phyloP scores from a whole-genome alignment of 2,329 filamentous ascomycete genomes.

The Neonectria sp. region DNA sequence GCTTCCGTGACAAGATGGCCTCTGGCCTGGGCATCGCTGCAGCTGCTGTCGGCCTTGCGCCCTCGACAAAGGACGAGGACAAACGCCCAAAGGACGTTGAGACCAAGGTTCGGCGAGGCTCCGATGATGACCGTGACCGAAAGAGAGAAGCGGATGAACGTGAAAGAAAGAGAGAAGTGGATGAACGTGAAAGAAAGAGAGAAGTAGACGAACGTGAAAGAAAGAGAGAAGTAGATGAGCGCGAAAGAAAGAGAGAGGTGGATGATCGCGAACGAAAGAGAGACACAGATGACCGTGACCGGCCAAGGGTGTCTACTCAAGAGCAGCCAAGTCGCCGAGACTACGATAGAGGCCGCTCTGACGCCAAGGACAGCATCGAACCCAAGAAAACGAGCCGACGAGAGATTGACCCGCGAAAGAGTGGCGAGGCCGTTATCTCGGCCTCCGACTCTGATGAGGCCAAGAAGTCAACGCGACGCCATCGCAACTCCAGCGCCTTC shows the following conservation, averaged over 20 bases:
- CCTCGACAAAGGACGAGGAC: conserved; percentile 56
- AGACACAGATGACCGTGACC: conserved; percentile 40
- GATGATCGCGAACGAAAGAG: conserved; percentile 19
- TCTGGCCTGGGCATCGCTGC: conserved; percentile 65
- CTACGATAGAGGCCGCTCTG: conserved; percentile 35
- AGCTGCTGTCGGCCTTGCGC: conserved; percentile 62
- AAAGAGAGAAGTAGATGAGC: neutral
- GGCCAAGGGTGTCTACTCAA: conserved; percentile 31
- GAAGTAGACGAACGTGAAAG: neutral
- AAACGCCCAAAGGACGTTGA: conserved; percentile 52
- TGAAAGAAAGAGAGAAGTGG: neutral
- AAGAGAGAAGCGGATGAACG: neutral
- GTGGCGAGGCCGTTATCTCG: conserved; percentile 53
- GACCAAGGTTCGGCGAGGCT: conserved; percentile 48
- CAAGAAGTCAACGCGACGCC: conserved; percentile 56
- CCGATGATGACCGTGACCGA: conserved; percentile 49
- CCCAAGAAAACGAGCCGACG: conserved; percentile 52
- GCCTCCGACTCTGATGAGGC: conserved; percentile 60
- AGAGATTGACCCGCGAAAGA: conserved; percentile 57
- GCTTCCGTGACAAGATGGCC: conserved; percentile 64
- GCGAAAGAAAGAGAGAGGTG: neutral
- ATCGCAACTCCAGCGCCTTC: conserved; percentile 60
- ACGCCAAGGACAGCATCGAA: conserved; percentile 28
- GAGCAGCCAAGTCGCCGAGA: conserved; percentile 42
- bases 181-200: neutral